Percentiles rank a stretch among this genome's conserved stretches.
phyloP scores from a whole-genome alignment of 345 rosid genomes.

The Noccaea caerulescens region DNA sequence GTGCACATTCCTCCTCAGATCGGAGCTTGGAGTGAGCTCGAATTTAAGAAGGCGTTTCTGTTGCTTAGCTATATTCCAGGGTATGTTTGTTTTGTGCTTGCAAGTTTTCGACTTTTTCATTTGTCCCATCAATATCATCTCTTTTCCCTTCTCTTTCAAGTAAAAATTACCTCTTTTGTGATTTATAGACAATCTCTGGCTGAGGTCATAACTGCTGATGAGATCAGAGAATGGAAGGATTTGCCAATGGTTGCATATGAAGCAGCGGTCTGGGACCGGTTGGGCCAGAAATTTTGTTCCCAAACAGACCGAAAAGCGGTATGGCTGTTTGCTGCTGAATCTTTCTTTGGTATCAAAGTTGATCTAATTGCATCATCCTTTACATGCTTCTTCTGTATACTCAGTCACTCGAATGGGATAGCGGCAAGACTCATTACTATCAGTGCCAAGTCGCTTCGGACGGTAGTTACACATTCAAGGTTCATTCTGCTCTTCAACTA shows the following conservation, averaged over 20 bases:
- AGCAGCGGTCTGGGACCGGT: slow-evolving; percentile 50
- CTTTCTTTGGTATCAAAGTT: slow-evolving; percentile 2
- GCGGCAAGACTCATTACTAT: slow-evolving; percentile 53
- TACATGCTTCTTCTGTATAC: background rate
- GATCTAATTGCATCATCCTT: background rate
- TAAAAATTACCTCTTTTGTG: background rate
- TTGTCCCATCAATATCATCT: background rate
- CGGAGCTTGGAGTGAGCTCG: slow-evolving; percentile 61
- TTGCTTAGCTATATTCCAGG: slow-evolving; percentile 61
- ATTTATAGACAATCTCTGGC: slow-evolving; percentile 46
- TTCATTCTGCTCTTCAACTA: slow-evolving; percentile 24
- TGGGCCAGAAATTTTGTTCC: background rate
- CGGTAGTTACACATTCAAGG: slow-evolving; percentile 62
- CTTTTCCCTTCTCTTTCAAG: background rate
- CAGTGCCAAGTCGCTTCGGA: slow-evolving; percentile 58
- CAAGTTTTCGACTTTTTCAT: background rate
- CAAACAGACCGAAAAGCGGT: slow-evolving; percentile 27
- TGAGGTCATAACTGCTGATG: slow-evolving; percentile 44
- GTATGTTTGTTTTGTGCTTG: slow-evolving; percentile 45
- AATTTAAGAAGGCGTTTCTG: slow-evolving; percentile 66
- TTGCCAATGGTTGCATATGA: slow-evolving; percentile 60
- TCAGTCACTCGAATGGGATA: slow-evolving; percentile 61
- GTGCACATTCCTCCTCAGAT: slow-evolving; percentile 47
- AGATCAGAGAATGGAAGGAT: slow-evolving; percentile 49
- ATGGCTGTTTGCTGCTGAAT: background rate